These are phyloP conservation scores for Poa annua DNA, from an alignment of 176 grass and related monocot genomes.

Conservation along the genomic window DNA sequence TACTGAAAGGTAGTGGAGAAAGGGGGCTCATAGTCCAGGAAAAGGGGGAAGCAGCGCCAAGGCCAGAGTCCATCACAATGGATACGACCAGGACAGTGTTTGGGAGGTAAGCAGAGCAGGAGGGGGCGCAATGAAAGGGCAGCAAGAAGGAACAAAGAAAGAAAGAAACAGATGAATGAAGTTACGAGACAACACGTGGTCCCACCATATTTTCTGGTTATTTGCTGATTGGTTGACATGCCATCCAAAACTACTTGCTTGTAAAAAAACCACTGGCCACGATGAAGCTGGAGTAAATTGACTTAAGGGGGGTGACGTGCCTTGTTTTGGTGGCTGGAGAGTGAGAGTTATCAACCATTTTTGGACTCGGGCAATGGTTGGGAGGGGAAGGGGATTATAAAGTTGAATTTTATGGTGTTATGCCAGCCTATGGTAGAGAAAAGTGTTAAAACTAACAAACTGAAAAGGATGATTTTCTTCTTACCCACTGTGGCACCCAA, in stretches of 20 bases:
- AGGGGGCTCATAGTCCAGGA: background rate
- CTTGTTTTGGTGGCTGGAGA: background rate
- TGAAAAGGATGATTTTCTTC: slow-evolving; percentile 26
- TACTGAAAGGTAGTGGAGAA: background rate
- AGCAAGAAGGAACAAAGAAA: background rate
- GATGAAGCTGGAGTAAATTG: background rate
- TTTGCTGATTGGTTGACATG: slow-evolving; percentile 13
- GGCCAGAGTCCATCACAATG: background rate
- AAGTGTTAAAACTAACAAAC: slow-evolving; percentile 26
- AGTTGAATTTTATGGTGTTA: background rate
- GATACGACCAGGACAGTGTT: background rate
- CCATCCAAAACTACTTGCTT: background rate
- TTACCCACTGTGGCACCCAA: slow-evolving; percentile 75
- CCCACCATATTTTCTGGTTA: background rate
- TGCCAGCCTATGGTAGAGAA: background rate
- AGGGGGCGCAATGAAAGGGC: background rate
- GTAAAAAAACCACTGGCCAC: background rate
- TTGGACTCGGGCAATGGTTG: background rate
- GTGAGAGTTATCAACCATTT: background rate
- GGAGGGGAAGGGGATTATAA: background rate
- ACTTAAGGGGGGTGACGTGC: background rate
- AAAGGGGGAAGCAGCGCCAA: background rate
- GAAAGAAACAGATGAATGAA: background rate
- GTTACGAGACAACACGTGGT: background rate
- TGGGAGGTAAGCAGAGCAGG: background rate